phyloP scores from a whole-genome alignment of 768 basidiomycete genomes.

The Suillus cothurnatus region DNA sequence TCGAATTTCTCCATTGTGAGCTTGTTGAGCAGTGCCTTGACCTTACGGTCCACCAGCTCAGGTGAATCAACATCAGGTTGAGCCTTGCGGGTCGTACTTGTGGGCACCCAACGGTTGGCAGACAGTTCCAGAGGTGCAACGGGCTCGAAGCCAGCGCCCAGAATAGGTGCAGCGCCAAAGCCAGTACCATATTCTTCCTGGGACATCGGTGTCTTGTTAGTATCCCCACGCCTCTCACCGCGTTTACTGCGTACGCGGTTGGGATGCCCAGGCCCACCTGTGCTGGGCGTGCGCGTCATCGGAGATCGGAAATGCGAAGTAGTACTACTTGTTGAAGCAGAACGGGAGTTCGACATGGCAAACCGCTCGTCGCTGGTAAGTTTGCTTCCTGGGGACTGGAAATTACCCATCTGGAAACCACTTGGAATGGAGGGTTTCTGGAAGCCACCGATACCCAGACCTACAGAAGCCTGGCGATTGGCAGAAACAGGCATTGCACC shows the following conservation, averaged over 20 bases:
- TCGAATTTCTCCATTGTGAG: no score
- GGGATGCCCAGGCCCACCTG: conserved; percentile 56
- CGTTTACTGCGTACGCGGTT: conserved; percentile 79
- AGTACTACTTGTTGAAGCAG: conserved; percentile 55
- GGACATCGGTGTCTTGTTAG: conserved; percentile 42
- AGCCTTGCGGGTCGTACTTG: no score
- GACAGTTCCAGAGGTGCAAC: no score
- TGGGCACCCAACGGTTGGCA: no score
- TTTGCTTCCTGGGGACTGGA: conserved; percentile 54
- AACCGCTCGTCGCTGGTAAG: conserved; percentile 74
- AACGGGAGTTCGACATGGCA: conserved; percentile 39
- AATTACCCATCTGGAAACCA: conserved; percentile 64
- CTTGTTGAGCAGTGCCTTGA: no score
- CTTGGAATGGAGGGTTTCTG: conserved; percentile 32
- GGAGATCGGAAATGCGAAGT: conserved; percentile 54
- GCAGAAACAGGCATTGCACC: no score
- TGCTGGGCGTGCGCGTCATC: conserved; percentile 42
- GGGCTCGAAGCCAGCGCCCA: no score
- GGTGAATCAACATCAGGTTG: no score
- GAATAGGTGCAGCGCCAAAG: conserved; percentile 33
- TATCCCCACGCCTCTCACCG: conserved; percentile 71
- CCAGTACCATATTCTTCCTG: conserved; percentile 42
- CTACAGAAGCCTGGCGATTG: no score
- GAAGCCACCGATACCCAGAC: no score
- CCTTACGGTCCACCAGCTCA: no score